These are phyloP conservation scores for Pythium dissotocum DNA, from an alignment of 352 stramenopile species.

Conservation along the genomic window DNA sequence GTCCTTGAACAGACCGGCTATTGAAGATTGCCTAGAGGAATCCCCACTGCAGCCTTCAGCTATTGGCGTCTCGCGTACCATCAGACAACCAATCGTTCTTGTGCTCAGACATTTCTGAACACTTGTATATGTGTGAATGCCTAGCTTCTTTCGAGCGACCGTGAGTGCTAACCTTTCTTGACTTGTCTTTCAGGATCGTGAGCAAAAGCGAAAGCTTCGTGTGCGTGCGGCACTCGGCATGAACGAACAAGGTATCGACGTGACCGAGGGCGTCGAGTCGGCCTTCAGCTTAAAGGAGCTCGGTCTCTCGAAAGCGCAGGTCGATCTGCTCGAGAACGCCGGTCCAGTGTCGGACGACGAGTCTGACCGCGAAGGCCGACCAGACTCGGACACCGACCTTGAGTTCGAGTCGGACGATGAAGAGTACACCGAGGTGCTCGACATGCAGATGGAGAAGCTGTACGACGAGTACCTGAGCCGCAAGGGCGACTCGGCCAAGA, in stretches of 20 bases:
- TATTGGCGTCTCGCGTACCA: conserved; percentile 74
- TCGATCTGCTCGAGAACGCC: conserved; percentile 78
- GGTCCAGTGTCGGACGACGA: conserved; percentile 50
- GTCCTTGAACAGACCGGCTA: conserved; percentile 93
- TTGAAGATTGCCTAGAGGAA: conserved; percentile 85
- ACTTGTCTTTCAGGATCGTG: conserved; percentile 58
- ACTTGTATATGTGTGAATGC: conserved; percentile 12
- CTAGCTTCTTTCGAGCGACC: conserved; percentile 18
- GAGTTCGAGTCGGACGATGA: conserved; percentile 47
- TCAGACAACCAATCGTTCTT: conserved; percentile 89
- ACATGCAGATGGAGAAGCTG: conserved; percentile 83
- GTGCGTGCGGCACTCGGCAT: conserved; percentile 81
- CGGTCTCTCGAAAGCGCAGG: conserved; percentile 73
- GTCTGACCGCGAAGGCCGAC: conserved; percentile 14
- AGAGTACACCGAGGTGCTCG: conserved; percentile 78
- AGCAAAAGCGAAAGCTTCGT: conserved; percentile 84
- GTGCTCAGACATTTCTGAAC: conserved; percentile 75
- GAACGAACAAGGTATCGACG: conserved; percentile 81
- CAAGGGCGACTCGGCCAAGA: conserved; percentile 80
- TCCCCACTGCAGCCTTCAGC: conserved; percentile 86
- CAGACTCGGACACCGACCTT: conserved; percentile 28
- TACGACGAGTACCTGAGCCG: conserved; percentile 83
- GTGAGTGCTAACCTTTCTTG: conserved; percentile 10
- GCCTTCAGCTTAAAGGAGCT: conserved; percentile 83
- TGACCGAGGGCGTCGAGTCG: conserved; percentile 70